Percentiles rank a stretch among this genome's conserved stretches.
phyloP scores from a whole-genome alignment of 345 rosid genomes.

The Hibiscus trionum region DNA sequence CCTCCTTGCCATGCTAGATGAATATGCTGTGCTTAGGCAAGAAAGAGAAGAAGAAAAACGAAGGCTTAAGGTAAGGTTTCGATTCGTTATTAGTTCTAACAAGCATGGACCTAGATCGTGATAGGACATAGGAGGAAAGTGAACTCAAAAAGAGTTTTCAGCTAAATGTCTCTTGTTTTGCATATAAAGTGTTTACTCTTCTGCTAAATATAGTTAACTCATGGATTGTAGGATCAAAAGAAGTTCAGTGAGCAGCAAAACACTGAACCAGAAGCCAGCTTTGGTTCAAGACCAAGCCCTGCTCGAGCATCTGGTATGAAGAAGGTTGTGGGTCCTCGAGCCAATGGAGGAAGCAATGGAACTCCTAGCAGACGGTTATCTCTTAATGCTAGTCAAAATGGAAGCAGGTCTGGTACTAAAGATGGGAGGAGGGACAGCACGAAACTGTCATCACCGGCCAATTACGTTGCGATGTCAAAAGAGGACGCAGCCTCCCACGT shows the following conservation, averaged over 20 bases:
- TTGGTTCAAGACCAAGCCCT: slow-evolving; percentile 75
- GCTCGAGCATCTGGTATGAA: slow-evolving; percentile 57
- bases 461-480: slow-evolving; percentile 58
- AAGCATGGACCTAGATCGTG: background rate
- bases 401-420: slow-evolving; percentile 51
- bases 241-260: slow-evolving; percentile 74
- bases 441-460: slow-evolving; percentile 55
- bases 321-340: slow-evolving; percentile 69
- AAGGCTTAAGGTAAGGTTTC: slow-evolving; percentile 51
- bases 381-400: slow-evolving; percentile 67
- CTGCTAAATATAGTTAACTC: background rate
- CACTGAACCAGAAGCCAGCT: slow-evolving; percentile 64
- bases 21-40: slow-evolving; percentile 83
- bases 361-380: slow-evolving; percentile 72
- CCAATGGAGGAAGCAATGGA: slow-evolving; percentile 70
- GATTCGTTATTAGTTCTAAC: background rate
- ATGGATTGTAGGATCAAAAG: slow-evolving; percentile 54
- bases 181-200: background rate
- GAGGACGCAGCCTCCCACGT: slow-evolving; percentile 63
- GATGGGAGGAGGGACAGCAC: slow-evolving; percentile 68
- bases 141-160: background rate
- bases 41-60: slow-evolving; percentile 96
- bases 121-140: background rate
- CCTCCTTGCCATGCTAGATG: slow-evolving; percentile 92
- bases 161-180: background rate